These are phyloP conservation scores for Apiotrichum mycotoxinovorans DNA, from an alignment of 1,284 basidiomycete species.

Conservation along the genomic window DNA sequence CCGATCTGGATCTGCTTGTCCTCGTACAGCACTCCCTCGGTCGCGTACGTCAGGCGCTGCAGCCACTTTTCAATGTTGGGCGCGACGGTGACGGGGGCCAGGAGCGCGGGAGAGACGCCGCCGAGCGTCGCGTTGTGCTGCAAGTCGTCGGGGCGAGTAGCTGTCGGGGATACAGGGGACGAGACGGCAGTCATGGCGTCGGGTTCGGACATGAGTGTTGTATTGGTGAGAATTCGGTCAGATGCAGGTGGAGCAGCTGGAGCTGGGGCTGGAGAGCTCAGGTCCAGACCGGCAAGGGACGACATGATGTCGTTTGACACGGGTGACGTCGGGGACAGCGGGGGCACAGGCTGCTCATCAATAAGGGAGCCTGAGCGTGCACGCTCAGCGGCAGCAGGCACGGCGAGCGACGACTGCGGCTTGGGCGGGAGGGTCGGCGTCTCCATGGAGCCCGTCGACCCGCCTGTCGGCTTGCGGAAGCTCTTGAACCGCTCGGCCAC, in stretches of 20 bases:
- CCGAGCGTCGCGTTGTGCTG: constrained; percentile 39
- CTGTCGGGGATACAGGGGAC: neutral
- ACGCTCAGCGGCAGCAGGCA: neutral
- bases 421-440: constrained; percentile 13
- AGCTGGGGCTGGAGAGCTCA: constrained; percentile 51
- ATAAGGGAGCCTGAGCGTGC: neutral
- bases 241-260: constrained; percentile 7
- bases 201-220: constrained; percentile 10
- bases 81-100: constrained; percentile 56
- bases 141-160: constrained; percentile 15
- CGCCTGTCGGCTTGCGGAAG: constrained; percentile 47
- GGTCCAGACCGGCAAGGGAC: constrained; percentile 76
- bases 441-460: constrained; percentile 44
- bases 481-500: constrained; percentile 58
- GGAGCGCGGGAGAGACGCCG: constrained; percentile 50
- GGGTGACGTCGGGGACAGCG: constrained; percentile 22
- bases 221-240: constrained; percentile 4
- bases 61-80: constrained; percentile 82
- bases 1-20: constrained; percentile 94
- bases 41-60: constrained; percentile 71
- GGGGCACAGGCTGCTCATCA: constrained; percentile 40
- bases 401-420: neutral
- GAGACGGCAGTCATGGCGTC: constrained; percentile 6
- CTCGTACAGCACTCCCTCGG: constrained; percentile 92
- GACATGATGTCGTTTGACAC: constrained; percentile 61